Conservation (phyloP, 1,284 basidiomycete genomes). For the Takashimella koratensis region DNA sequence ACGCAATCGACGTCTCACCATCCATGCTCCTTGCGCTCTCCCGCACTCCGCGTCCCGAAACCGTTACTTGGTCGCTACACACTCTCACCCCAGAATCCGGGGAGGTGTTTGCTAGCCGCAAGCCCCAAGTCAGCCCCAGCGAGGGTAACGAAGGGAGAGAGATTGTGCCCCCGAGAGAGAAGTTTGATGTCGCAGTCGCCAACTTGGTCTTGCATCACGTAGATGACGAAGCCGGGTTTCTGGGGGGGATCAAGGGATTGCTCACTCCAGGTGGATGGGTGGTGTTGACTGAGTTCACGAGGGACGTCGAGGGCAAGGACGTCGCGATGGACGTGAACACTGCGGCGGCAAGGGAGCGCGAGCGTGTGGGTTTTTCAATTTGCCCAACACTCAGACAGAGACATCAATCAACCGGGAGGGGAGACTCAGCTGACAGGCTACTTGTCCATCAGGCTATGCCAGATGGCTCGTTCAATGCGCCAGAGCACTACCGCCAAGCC, state of each 20-base stretch:
- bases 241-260: conserved; percentile 7
- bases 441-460: conserved; percentile 7
- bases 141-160: conserved; percentile 13
- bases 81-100: conserved; percentile 15
- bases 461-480: conserved; percentile 17
- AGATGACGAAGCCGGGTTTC: conserved; percentile 7
- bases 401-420: too few relatives aligned
- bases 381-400: too few relatives aligned
- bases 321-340: neutral
- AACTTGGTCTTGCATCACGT: conserved; percentile 42
- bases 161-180: conserved; percentile 14
- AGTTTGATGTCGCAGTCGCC: conserved; percentile 31
- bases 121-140: conserved; percentile 17
- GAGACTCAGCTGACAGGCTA: too few relatives aligned
- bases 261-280: conserved; percentile 13
- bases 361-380: too few relatives aligned
- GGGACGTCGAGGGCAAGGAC: conserved; percentile 12
- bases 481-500: conserved; percentile 20
- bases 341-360: neutral
- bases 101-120: conserved; percentile 5
- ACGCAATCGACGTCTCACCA: conserved; percentile 33
- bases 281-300: conserved; percentile 14
- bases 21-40: conserved; percentile 32
- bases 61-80: conserved; percentile 20
- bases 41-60: neutral